Base-by-base conservation (phyloP, 2,329 filamentous ascomycete genomes). In the Botrytis porri region DNA sequence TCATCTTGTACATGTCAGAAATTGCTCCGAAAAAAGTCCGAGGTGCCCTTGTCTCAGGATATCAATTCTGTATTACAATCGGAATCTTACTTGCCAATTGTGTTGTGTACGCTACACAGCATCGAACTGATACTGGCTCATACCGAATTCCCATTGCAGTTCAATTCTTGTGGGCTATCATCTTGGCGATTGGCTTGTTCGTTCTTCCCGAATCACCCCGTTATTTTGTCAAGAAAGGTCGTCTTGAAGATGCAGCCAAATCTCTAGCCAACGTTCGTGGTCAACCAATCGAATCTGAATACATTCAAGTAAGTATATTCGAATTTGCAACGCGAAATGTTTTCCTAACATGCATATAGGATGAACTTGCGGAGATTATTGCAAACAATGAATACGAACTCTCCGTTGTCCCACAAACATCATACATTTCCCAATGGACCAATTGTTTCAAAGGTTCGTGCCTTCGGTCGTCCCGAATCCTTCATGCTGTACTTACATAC, bases 361-460 rank as follows among this genome's bases (percentile, higher is more conserved):
- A 88, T 75, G 94, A 97, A 84, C 87, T 97, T 66, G 88, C 92
- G 62, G 94, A 97, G 84, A 93, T 97, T 77, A 87, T 96, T 74
- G 94, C 93, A 85, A 97, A 97, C 86, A 89, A 95, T 83, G 92
- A 93, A 83, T 94, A 95, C 81, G 94, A 97, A 86, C 86, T 90
- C 78, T 84, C 88, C 66, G 84, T 91, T 74, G 90, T 92, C 73
- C 91, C 92, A 76, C 82, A 86, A 77, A 85, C 85, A 77, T 87
- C 88, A 78, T 93, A 90, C 86, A 85, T 90, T 81, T 84, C 84
- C 77, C 88, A 86, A 80, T 97, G 94, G 94, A 82, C 84, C 77
- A 88, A 86, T 80, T 90, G 89, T 86, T 89, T 93, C 83, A 88
- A 80, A 75, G 88, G 92, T 94, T 76, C 85, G 79, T 75, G 86